A percentile compares a stretch with the other conserved stretches of the same genome.
Conservation (phyloP, 495 filamentous ascomycete species). For the Talaromyces liani region DNA sequence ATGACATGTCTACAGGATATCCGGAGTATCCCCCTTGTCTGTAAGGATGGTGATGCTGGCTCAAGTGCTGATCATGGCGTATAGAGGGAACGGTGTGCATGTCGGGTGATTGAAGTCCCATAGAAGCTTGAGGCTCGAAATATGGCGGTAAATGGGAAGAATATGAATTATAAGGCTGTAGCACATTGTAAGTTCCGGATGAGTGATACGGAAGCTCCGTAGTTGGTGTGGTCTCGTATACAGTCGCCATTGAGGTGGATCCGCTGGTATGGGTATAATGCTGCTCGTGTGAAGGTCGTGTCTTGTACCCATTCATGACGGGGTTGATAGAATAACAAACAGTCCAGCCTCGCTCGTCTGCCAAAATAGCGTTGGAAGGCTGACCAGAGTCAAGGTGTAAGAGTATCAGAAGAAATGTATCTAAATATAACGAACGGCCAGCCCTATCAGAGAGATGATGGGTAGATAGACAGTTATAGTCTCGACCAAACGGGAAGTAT, state of each 20-base stretch:
- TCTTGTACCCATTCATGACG: constrained; percentile 10
- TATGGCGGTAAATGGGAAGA: not conserved
- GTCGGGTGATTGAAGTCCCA: not conserved
- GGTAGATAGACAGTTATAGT: not conserved
- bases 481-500: not conserved
- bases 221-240: constrained; percentile 5
- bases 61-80: constrained; percentile 1
- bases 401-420: not conserved
- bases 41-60: not conserved
- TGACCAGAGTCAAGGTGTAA: not conserved
- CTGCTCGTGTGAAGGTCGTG: constrained; percentile 5
- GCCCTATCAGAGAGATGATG: not conserved
- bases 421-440: not conserved
- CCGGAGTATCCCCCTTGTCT: constrained; percentile 24
- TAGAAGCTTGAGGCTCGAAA: constrained; percentile 4
- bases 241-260: constrained; percentile 3
- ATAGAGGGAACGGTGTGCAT: not conserved
- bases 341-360: not conserved
- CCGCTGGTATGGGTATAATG: constrained; percentile 2
- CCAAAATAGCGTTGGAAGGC: not conserved
- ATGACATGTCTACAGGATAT: constrained; percentile 26
- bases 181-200: constrained; percentile 5
- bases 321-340: not conserved
- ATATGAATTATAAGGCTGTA: constrained; percentile 9
- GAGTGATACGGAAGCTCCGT: constrained; percentile 8